phyloP scores from a whole-genome alignment of 75 land plant genomes.

The Ceratopteris richardii region DNA sequence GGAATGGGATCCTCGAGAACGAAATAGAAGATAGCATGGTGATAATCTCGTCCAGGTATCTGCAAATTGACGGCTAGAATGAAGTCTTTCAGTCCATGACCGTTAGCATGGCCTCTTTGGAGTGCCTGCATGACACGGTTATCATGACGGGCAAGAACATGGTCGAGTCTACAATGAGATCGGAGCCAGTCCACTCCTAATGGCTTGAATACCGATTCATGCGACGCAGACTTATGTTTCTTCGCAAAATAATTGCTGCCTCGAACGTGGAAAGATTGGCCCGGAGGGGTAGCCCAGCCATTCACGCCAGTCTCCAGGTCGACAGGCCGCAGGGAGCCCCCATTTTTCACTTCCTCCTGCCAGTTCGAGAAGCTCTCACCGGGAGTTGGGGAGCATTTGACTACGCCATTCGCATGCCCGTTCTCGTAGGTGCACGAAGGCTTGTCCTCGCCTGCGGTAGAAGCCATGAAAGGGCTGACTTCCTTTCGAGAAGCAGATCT shows the following conservation, averaged over 20 bases:
- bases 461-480: too few species aligned
- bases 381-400: too few species aligned
- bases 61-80: slow-evolving; percentile 40
- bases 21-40: slow-evolving; percentile 46
- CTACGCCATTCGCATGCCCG: too few species aligned
- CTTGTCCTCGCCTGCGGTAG: too few species aligned
- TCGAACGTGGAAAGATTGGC: slow-evolving; percentile 19
- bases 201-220: slow-evolving; percentile 26
- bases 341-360: slow-evolving; percentile 26
- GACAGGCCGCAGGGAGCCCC: slow-evolving; percentile 27
- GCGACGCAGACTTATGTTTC: slow-evolving; percentile 21
- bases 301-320: slow-evolving; percentile 26
- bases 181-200: slow-evolving; percentile 38
- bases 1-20: slow-evolving; percentile 32
- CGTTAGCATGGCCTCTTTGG: slow-evolving; percentile 1
- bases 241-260: slow-evolving; percentile 23
- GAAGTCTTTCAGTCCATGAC: slow-evolving; percentile 20
- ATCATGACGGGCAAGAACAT: slow-evolving; percentile 22
- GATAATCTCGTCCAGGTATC: slow-evolving; percentile 31
- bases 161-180: slow-evolving; percentile 24
- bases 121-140: slow-evolving; percentile 26
- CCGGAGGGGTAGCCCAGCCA: slow-evolving; percentile 41
- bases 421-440: too few species aligned
- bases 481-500: too few species aligned
- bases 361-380: slow-evolving; percentile 10